Evolutionary conservation across 176 grass and related monocot species (phyloP), one percentile per base, ranked within the genome.

Genomic region (Oryza rufipogon): DNA sequence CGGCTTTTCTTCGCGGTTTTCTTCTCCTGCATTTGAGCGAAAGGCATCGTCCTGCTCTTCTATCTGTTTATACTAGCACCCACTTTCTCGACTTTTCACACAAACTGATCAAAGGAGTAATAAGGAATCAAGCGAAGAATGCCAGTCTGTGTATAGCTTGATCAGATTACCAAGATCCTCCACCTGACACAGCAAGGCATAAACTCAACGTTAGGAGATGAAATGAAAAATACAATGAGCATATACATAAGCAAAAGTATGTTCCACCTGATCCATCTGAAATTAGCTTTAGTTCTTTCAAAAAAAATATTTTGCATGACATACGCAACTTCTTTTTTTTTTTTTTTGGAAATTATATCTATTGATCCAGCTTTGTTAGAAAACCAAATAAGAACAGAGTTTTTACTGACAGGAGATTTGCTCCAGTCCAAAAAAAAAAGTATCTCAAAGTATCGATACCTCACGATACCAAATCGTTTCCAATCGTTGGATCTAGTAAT

Each of bases 41-140:
- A 6, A 36, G 11, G 28, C 51, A 38, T 28, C n/a, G 7, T 65
- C 39, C 38, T 64, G 17, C 11, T 9, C 58, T 11, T 66, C 72
- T 65, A 9, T 71, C 64, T 33, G 38, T 64, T 82, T 32, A 32
- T 85, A 58, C 74, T 84, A 23, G 84, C 75, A 7, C 88, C 95
- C 23, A 94, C 73, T 88, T 91, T 83, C 88, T 94, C 90, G 14
- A 84, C 78, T 70, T 97, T 97, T 64, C 77, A 81, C 25, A 97
- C 78, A 72, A 97, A 97, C 68, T 97, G 92, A 41, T 97, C 90
- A 36, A 97, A 97, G 25, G 95, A 91, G 80, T 94, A 97, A 64
- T 92, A 97, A 70, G 95, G 95, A 20, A 97, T 94, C 34, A 94
- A 77, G 42, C 65, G 86, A 19, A 32, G 90, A 90, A 75, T 94